Base-by-base conservation (phyloP, 495 filamentous ascomycete genomes). In the Acidomyces sp. region DNA sequence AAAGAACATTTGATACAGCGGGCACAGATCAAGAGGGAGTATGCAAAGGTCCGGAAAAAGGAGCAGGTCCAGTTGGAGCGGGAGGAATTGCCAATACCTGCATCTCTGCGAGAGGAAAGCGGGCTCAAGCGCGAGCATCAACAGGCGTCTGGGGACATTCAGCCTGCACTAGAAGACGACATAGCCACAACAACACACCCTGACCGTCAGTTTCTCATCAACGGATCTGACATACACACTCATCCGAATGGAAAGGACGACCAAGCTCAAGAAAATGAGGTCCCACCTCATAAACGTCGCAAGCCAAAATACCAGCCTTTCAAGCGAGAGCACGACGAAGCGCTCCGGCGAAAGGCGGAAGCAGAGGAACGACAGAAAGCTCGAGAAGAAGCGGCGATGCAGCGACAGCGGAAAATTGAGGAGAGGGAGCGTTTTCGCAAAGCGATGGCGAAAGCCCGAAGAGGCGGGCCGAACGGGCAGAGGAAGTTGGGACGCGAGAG, bases 1-100 rank as follows among this genome's bases (percentile, higher is more conserved):
- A 96, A 96, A 59, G 68, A 77, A 40, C 73, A 82, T 47, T 66
- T 97, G 34, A 94, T 97, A 57, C 73, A 83, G 56, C 92, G 87
- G 60, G 87, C 88, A 51, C 93, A 94, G 61, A 69, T 93, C 34
- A 93, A 86, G 61, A 94, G 93, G 61, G 69, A 82, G 30, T 95
- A 93, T 58, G 81, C 77, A 51, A 97, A 94, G 60, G 63, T 93
- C 41, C 84, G 86, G 57, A 74, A 74, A 29, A 65, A 69, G 40
- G 71, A 60, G 21, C 58, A 58, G 37, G 51, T 51, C 41, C 47
- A 55, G 6, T 51, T 57, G 28, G 21, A 56, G 10, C 24, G 42
- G 3, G 41, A 46, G 13, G 16, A 33, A 1, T 11, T 45, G n/a
- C 54, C 48, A 1, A 29, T 34, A 17, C 41, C 46, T 16, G 53